These are phyloP conservation scores for Pyrus bretschneideri DNA, from an alignment of 306 rosid species.

Conservation along the genomic window DNA sequence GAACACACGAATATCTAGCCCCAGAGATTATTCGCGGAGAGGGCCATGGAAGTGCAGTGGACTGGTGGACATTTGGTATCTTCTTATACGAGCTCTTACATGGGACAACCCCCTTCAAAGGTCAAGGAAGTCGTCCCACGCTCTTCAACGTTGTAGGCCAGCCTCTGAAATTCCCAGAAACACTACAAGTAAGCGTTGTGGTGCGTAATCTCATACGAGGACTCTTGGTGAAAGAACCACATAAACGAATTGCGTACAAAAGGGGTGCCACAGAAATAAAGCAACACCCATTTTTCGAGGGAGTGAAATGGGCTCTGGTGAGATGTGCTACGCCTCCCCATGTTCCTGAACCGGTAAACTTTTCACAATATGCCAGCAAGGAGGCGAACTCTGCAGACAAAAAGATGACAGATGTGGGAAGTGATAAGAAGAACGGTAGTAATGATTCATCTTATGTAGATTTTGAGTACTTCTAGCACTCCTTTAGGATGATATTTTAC, in stretches of 20 bases:
- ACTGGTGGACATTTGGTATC: slow-evolving; percentile 96
- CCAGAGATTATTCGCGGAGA: slow-evolving; percentile 92
- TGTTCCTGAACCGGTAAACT: slow-evolving; percentile 62
- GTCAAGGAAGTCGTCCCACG: slow-evolving; percentile 72
- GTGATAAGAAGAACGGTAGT: not conserved
- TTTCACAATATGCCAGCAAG: slow-evolving; percentile 52
- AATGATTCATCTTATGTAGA: slow-evolving; percentile 28
- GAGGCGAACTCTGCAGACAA: slow-evolving; percentile 15
- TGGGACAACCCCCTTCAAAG: slow-evolving; percentile 86
- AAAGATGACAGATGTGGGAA: slow-evolving; percentile 9
- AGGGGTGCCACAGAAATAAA: slow-evolving; percentile 61
- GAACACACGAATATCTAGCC: slow-evolving; percentile 86
- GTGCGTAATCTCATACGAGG: slow-evolving; percentile 74
- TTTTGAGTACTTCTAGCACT: slow-evolving; percentile 40
- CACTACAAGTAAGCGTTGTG: slow-evolving; percentile 43
- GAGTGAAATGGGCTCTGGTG: slow-evolving; percentile 87
- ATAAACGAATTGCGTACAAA: slow-evolving; percentile 71
- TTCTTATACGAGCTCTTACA: slow-evolving; percentile 77
- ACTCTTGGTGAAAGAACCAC: slow-evolving; percentile 71
- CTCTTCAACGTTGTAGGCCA: slow-evolving; percentile 80
- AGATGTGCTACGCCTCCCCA: slow-evolving; percentile 81
- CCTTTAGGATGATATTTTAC: not conserved
- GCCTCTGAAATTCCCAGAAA: slow-evolving; percentile 77
- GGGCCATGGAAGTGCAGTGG: slow-evolving; percentile 94
- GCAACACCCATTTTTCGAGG: slow-evolving; percentile 88